Percentiles rank a stretch among this genome's conserved stretches.
phyloP scores from a whole-genome alignment of 169 alveolate species.

The Cryptosporidium muris region DNA sequence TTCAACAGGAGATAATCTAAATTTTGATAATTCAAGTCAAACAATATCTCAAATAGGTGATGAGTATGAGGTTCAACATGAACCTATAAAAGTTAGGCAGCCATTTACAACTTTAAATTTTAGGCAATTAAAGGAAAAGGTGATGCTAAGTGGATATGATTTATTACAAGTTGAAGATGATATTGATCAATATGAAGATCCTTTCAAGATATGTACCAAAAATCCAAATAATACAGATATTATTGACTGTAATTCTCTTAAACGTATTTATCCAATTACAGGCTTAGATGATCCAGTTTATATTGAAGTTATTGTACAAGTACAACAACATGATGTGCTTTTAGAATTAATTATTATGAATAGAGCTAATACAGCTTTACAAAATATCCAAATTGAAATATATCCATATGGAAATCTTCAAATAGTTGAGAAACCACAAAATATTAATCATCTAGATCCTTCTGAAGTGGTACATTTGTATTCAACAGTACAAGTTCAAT shows the following conservation, averaged over 20 bases:
- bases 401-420: slow-evolving; percentile 85
- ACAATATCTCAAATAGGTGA: not conserved
- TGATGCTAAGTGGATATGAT: slow-evolving; percentile 71
- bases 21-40: not conserved
- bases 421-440: slow-evolving; percentile 83
- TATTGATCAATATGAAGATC: not conserved
- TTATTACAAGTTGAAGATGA: slow-evolving; percentile 70
- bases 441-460: slow-evolving; percentile 83
- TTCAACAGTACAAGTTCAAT: slow-evolving; percentile 81
- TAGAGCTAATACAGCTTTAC: slow-evolving; percentile 87
- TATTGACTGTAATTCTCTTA: not conserved
- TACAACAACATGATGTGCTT: slow-evolving; percentile 87
- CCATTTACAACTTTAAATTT: slow-evolving; percentile 56
- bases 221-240: not conserved
- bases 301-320: slow-evolving; percentile 89
- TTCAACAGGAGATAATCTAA: not conserved
- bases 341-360: slow-evolving; percentile 87
- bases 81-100: not conserved
- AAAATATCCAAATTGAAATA: slow-evolving; percentile 89
- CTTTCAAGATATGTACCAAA: not conserved
- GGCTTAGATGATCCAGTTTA: slow-evolving; percentile 92
- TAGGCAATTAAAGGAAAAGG: slow-evolving; percentile 73
- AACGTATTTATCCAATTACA: slow-evolving; percentile 77
- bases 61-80: too few species aligned
- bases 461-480: slow-evolving; percentile 79